Percentiles rank a stretch among this genome's conserved stretches.
Evolutionary conservation across 1,284 basidiomycete species (phyloP).

Genomic region (Trichosporon faecale): DNA sequence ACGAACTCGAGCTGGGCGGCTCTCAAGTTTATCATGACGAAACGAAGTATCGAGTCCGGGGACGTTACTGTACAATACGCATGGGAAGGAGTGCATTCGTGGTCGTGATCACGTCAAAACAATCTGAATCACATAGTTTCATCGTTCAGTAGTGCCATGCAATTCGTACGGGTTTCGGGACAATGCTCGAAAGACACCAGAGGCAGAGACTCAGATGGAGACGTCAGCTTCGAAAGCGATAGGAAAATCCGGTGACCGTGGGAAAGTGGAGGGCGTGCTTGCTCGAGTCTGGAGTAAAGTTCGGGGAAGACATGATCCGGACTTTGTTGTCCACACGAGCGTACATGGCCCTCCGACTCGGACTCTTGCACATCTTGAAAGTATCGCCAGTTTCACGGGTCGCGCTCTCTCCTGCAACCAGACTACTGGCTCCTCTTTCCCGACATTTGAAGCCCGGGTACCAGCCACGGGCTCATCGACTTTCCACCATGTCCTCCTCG

Average conservation of each 20-base stretch:
- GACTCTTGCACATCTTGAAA: background rate
- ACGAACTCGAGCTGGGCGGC: background rate
- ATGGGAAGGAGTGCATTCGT: background rate
- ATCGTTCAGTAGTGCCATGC: background rate
- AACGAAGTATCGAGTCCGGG: background rate
- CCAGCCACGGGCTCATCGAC: no score
- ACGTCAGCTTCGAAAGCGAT: no score
- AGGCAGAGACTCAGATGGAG: no score
- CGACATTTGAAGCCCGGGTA: background rate
- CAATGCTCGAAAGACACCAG: no score
- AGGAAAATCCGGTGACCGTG: background rate
- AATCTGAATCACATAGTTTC: background rate
- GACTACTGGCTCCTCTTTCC: background rate
- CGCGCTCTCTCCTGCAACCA: background rate
- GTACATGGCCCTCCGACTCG: slow-evolving; percentile 1
- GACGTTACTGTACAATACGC: background rate
- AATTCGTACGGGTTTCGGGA: background rate
- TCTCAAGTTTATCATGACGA: background rate
- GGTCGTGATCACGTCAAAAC: slow-evolving; percentile 2
- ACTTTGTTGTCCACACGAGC: slow-evolving; percentile 10
- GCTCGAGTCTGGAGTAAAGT: background rate
- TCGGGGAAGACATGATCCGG: background rate
- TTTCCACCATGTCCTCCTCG: slow-evolving; percentile 4
- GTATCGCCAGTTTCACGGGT: background rate
- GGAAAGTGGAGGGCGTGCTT: background rate